Evolutionary conservation across 495 filamentous ascomycete genomes (phyloP), one percentile per base, ranked within the genome.

Genomic region (Elaphomyces granulatus): DNA sequence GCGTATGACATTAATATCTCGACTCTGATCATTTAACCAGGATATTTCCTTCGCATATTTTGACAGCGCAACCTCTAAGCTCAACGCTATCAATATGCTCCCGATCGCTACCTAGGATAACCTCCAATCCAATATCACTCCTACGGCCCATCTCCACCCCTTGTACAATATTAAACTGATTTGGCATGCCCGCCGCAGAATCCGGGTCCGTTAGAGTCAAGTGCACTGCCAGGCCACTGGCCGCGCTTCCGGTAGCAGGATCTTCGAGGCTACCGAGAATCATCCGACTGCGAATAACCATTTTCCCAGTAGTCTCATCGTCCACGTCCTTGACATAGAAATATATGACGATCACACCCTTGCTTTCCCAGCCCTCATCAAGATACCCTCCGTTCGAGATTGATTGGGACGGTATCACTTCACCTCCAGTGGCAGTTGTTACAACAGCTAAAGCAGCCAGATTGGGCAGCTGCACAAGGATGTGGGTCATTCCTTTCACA

Each of bases 141-240:
- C 58, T 59, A 42, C 81, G 60, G 0, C 78, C 81, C 77, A 86
- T 87, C 61, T 87, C 81, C 9, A 86, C 76, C 0, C 82, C 83
- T 60, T 87, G 83, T 46, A 70, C 71, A 38, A 87, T 50, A 34
- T 58, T 57, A 48, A 71, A 78, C 45, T 49, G 56, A 14, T 21
- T 23, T 20, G 15, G 28, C 19, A 16, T 23, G 15, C 1, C 8
- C 8, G 34, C 41, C n/a, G 56, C 48, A 20, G 48, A 47, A 36
- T 43, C 40, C 0, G 45, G 50, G 37, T 56, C 58, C 14, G 49
- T 58, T 34, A 80, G 48, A 6, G 74, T 63, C 36, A 85, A 54
- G 48, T 74, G 81, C 10, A 66, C 58, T 20, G 67, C 60, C 47
- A 83, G 48, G 14, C 70, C 73, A 46, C 68, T 68, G 28, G 77